Evolutionary conservation across 2,329 filamentous ascomycete species (phyloP), one percentile per base, ranked within the genome.

Genomic region (Fusarium siculi): DNA sequence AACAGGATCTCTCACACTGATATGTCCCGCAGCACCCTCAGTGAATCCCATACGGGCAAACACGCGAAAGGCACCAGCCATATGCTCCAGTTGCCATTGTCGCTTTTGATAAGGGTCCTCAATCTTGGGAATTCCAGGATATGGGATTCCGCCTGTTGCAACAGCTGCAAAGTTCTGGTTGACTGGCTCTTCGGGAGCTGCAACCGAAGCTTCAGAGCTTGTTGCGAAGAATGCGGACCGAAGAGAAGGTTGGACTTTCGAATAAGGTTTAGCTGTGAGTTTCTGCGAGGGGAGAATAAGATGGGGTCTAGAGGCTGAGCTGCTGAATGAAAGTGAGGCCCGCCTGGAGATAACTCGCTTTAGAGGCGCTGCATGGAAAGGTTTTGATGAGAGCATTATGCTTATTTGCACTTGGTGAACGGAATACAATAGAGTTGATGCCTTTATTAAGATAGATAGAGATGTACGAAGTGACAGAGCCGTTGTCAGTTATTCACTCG

Each of bases 21-120:
- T 92, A 77, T 93, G 91, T 2, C 91, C 91, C 19, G 84, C 84
- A 80, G 91, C 90, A 44, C 91, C 91, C 78, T 92, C 90, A 0
- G 87, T 88, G 79, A 81, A 87, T 12, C 85, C 85, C 50, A 83
- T 74, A 39, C 84, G 82, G 2, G 83, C 82, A 77, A 87, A 87
- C 11, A 86, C 82, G 32, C 86, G 81, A 65, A 87, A 87, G 1
- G 86, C 85, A 9, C 81, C 80, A 0, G 82, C 85, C 76, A 87
- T 81, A 52, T 86, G 81, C 21, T 86, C 77, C 7, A 82, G 74
- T 66, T 81, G 80, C 79, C 81, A 83, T 63, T 73, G 73, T 0
- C 81, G 78, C 50, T 80, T 78, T 40, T 76, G 63, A 40, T 81
- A 87, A 87, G 65, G 85, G 30, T 85, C 83, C 8, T 84, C 80